Conservation (phyloP, 768 basidiomycete genomes). For the Serpula lacrymans region DNA sequence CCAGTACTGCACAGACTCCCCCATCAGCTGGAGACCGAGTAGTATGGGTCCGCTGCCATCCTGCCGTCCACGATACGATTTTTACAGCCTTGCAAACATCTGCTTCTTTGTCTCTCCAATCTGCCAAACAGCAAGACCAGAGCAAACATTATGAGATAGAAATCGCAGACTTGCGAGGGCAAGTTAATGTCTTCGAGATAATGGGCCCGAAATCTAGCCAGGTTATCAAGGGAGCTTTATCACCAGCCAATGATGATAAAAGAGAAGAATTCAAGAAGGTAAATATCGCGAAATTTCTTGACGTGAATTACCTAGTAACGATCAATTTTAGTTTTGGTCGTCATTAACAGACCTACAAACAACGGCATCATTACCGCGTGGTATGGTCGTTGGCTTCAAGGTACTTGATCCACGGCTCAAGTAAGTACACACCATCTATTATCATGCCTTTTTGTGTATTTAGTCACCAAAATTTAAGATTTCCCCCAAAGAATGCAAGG, state of each 20-base stretch:
- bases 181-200: constrained; percentile 81
- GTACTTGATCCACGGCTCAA: constrained; percentile 85
- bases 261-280: constrained; percentile 62
- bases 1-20: constrained; percentile 6
- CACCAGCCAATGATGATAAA: constrained; percentile 44
- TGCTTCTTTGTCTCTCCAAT: constrained; percentile 47
- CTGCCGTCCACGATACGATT: constrained; percentile 59
- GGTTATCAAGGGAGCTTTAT: constrained; percentile 63
- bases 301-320: too few species aligned
- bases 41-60: constrained; percentile 81
- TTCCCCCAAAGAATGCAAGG: constrained; percentile 78
- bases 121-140: constrained; percentile 21
- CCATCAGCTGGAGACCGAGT: constrained; percentile 29
- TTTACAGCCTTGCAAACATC: constrained; percentile 49
- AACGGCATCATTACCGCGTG: constrained; percentile 64
- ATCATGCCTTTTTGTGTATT: neutral
- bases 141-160: constrained; percentile 43
- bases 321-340: constrained; percentile 53
- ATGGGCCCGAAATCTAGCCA: constrained; percentile 84
- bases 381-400: constrained; percentile 74
- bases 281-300: too few species aligned
- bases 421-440: constrained; percentile 39
- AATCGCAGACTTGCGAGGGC: constrained; percentile 66
- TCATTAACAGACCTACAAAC: constrained; percentile 58
- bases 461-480: constrained; percentile 42